These are phyloP conservation scores for Ambrosia hybrid DNA, from an alignment of 140 eudicot genomes.

Conservation along the genomic window DNA sequence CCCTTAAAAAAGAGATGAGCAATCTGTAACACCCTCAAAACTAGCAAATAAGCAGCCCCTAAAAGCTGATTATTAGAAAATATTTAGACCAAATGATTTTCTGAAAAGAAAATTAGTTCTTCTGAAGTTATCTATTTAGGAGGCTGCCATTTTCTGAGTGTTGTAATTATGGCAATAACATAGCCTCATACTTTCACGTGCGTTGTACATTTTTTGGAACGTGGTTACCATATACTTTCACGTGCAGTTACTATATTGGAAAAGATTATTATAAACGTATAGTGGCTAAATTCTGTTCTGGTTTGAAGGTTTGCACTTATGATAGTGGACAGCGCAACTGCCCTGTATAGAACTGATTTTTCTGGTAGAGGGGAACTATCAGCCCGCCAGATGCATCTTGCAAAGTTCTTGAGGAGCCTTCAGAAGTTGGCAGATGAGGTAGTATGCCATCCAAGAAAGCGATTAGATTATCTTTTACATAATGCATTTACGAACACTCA, in stretches of 20 bases:
- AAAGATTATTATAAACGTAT: not conserved
- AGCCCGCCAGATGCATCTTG: conserved; percentile 98
- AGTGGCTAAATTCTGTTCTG: conserved; percentile 7
- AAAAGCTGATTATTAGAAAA: too few species aligned
- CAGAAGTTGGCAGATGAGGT: conserved; percentile 98
- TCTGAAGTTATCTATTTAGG: too few species aligned
- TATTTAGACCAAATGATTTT: too few species aligned
- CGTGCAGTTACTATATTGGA: not conserved
- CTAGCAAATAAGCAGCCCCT: too few species aligned
- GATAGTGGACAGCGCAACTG: conserved; percentile 98
- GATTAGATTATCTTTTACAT: not conserved
- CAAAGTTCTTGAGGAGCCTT: conserved; percentile 92
- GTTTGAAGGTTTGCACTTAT: conserved; percentile 78
- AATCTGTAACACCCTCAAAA: too few species aligned
- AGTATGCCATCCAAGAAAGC: not conserved
- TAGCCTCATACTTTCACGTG: too few species aligned
- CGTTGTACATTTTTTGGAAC: not conserved
- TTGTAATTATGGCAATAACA: too few species aligned
- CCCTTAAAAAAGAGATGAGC: too few species aligned
- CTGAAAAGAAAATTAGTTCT: too few species aligned
- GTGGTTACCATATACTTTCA: conserved; percentile 2
- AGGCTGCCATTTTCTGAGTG: not conserved
- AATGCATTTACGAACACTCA: not conserved
- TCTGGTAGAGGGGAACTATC: conserved; percentile 96
- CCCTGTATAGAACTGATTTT: conserved; percentile 92